Percentiles rank a stretch among this genome's conserved stretches.
phyloP scores from a whole-genome alignment of 2,329 filamentous ascomycete species.

The Colletotrichum cereale region DNA sequence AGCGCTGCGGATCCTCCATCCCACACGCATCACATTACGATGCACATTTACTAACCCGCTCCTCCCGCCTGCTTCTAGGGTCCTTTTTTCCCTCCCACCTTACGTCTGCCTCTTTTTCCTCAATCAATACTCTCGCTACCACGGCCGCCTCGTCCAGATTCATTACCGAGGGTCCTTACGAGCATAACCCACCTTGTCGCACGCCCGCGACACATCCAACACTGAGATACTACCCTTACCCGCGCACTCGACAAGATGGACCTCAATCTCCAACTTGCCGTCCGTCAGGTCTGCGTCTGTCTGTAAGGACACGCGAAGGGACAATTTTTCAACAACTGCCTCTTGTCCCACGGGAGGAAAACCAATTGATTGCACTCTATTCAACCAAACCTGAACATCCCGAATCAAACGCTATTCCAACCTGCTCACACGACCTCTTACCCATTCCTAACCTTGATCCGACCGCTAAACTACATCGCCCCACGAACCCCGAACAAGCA shows the following conservation, averaged over 20 bases:
- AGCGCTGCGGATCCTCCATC: conserved; percentile 14
- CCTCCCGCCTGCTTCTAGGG: conserved; percentile 25
- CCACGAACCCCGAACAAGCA: conserved; percentile 1
- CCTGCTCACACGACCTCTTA: conserved; percentile 40
- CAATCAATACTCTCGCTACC: conserved; percentile 7
- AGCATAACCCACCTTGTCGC: conserved; percentile 19
- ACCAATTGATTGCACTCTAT: conserved; percentile 11
- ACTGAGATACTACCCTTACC: conserved; percentile 9
- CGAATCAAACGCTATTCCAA: conserved; percentile 12
- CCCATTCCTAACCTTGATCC: conserved; percentile 22
- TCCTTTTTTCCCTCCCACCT: conserved; percentile 4
- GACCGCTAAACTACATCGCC: background rate
- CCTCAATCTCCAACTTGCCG: conserved; percentile 41
- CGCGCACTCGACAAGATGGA: conserved; percentile 41
- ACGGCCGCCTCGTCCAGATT: conserved; percentile 7
- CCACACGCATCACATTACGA: conserved; percentile 29
- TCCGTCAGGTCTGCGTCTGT: conserved; percentile 37
- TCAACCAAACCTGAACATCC: background rate
- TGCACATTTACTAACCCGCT: conserved; percentile 40
- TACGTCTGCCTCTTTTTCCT: background rate
- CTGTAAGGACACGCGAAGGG: conserved; percentile 37
- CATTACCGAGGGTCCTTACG: conserved; percentile 31
- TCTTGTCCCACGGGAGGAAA: conserved; percentile 28
- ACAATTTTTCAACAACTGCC: conserved; percentile 31
- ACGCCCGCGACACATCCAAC: conserved; percentile 8